phyloP scores from a whole-genome alignment of 805 yeast genomes.

The Hanseniaspora lindneri region DNA sequence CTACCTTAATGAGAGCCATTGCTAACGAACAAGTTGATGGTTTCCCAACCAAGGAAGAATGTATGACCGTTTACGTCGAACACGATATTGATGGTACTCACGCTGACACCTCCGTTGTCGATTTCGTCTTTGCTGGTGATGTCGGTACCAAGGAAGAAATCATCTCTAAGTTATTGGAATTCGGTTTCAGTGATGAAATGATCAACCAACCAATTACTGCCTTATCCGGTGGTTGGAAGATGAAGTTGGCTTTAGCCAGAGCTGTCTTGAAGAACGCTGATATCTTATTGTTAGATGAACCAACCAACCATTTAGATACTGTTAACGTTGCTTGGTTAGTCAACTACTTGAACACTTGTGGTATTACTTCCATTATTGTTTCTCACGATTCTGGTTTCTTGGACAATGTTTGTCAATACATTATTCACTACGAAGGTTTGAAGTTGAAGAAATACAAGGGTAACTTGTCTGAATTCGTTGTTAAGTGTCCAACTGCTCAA shows the following conservation, averaged over 20 bases:
- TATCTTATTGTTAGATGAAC: conserved; percentile 95
- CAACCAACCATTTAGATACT: conserved; percentile 99
- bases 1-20: conserved; percentile 94
- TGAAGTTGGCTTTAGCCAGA: conserved; percentile 98
- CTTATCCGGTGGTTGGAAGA: conserved; percentile 99
- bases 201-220: conserved; percentile 86
- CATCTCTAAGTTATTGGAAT: conserved; percentile 66
- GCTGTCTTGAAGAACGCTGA: conserved; percentile 98
- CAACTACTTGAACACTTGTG: conserved; percentile 97
- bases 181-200: conserved; percentile 91
- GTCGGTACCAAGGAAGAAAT: conserved; percentile 66
- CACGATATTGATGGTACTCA: conserved; percentile 98
- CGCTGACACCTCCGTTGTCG: conserved; percentile 88
- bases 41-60: conserved; percentile 98
- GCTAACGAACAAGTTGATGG: conserved; percentile 99
- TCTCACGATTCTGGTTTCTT: conserved; percentile 99
- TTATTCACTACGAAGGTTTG: conserved; percentile 99
- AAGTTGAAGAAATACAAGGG: conserved; percentile 99
- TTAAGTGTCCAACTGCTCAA: conserved; percentile 97
- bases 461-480: conserved; percentile 96
- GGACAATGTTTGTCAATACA: conserved; percentile 93
- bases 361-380: conserved; percentile 95
- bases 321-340: conserved; percentile 99
- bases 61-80: conserved; percentile 98
- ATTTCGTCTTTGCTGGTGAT: conserved; percentile 71